Evolutionary conservation across 2,329 filamentous ascomycete species (phyloP), one percentile per base, ranked within the genome.

Genomic region (Colletotrichum gloeosporioides): DNA sequence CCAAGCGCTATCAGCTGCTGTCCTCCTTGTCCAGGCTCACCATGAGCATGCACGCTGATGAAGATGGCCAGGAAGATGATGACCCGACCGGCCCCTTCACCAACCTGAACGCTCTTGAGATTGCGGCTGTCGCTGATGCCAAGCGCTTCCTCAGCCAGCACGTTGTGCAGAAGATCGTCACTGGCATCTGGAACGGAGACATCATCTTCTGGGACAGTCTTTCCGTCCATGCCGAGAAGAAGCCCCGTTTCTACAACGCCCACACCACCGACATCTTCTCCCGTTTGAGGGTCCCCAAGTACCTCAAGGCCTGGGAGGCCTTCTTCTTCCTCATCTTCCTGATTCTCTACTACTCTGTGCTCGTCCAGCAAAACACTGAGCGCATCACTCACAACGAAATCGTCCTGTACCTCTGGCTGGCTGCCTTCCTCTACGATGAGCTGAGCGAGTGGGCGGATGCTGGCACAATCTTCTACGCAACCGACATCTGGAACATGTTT

Each of bases 391-490:
- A 88, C 0, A 87, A 93, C 22, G 96, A 98, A 83, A 85, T 93
- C 3, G 82, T 95, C 18, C 90, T 98, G 57, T 97, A 96, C 82
- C 84, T 98, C 67, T 98, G 95, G 94, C 93, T 98, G 79, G 92
- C 93, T 6, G 94, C 95, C 9, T 98, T 98, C 86, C 92, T 94
- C 53, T 98, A 97, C 81, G 96, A 98, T 79, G 96, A 96, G 84
- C 88, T 97, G 73, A 94, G 94, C 80, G 95, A 98, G 80, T 95
- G 95, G 86, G 90, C 92, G 69, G 95, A 98, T 86, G 95, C 96
- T 1, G 96, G 96, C 0, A 93, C 95, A 36, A 91, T 96, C 49
- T 98, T 98, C 81, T 98, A 98, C 81, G 91, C 94, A 7, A 92
- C 94, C 10, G 95, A 97, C 80, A 93, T 98, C 67, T 97, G 94